Conservation (phyloP, 768 basidiomycete species). For the Trametes elegans region DNA sequence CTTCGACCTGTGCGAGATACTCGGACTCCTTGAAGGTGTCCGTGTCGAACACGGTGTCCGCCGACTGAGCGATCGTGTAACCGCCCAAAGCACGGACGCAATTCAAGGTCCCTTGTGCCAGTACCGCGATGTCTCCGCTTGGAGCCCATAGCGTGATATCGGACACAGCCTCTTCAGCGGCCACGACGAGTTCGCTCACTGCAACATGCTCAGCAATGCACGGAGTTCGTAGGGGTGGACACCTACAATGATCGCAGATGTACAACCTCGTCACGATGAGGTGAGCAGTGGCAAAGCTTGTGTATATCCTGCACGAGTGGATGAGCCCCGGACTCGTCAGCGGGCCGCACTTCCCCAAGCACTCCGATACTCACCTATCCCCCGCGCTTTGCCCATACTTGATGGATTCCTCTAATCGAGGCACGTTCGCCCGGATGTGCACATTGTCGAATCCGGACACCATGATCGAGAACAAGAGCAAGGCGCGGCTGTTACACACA, state of each 20-base stretch:
- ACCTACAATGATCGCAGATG: conserved; percentile 61
- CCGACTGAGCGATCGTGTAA: conserved; percentile 47
- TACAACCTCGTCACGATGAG: conserved; percentile 51
- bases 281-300: conserved; percentile 58
- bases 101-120: conserved; percentile 55
- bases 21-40: conserved; percentile 55
- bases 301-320: conserved; percentile 52
- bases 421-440: conserved; percentile 61
- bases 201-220: background rate
- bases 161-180: conserved; percentile 62
- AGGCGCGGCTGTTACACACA: conserved; percentile 46
- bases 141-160: conserved; percentile 59
- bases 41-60: conserved; percentile 57
- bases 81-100: conserved; percentile 65
- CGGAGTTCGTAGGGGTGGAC: background rate
- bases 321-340: background rate
- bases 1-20: conserved; percentile 45
- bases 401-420: conserved; percentile 58
- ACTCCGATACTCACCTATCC: conserved; percentile 47
- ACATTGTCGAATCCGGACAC: conserved; percentile 67
- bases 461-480: conserved; percentile 58
- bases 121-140: conserved; percentile 48
- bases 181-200: conserved; percentile 58
- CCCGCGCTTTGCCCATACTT: conserved; percentile 67
- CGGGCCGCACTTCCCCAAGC: background rate